These are phyloP conservation scores for Tolypocladium capitatum DNA, from an alignment of 2,329 filamentous ascomycete genomes.

Conservation along the genomic window DNA sequence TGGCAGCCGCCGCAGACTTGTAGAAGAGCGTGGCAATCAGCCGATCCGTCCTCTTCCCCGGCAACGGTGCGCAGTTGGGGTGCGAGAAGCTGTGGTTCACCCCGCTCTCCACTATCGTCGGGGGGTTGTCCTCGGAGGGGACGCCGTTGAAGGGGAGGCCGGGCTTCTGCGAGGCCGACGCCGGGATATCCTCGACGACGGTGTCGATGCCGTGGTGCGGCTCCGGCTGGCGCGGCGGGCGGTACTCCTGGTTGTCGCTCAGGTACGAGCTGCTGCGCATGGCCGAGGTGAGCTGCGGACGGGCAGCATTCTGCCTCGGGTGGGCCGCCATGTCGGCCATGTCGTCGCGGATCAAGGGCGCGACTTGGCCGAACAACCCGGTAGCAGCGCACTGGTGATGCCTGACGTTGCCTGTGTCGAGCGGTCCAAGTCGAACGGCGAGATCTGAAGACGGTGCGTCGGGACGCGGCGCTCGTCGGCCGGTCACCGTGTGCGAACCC, in stretches of 20 bases:
- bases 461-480: not conserved
- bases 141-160: conserved; percentile 44
- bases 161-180: conserved; percentile 24
- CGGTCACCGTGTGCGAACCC: too few species aligned
- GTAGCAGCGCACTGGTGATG: not conserved
- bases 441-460: not conserved
- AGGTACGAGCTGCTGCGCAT: conserved; percentile 51
- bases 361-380: not conserved
- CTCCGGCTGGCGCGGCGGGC: conserved; percentile 40
- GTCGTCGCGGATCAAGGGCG: not conserved
- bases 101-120: conserved; percentile 48
- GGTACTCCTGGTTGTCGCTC: conserved; percentile 50
- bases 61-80: conserved; percentile 43
- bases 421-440: not conserved
- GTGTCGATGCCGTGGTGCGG: conserved; percentile 50
- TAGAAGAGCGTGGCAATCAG: conserved; percentile 54
- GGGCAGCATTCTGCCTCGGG: conserved; percentile 20
- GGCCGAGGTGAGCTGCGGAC: conserved; percentile 33
- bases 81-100: conserved; percentile 50
- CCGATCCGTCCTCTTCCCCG: conserved; percentile 33
- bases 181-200: conserved; percentile 43
- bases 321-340: conserved; percentile 20
- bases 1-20: conserved; percentile 23
- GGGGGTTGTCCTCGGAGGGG: conserved; percentile 44
- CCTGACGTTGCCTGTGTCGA: not conserved